phyloP scores from a whole-genome alignment of 2,329 filamentous ascomycete genomes.

The Monilinia fructigena region DNA sequence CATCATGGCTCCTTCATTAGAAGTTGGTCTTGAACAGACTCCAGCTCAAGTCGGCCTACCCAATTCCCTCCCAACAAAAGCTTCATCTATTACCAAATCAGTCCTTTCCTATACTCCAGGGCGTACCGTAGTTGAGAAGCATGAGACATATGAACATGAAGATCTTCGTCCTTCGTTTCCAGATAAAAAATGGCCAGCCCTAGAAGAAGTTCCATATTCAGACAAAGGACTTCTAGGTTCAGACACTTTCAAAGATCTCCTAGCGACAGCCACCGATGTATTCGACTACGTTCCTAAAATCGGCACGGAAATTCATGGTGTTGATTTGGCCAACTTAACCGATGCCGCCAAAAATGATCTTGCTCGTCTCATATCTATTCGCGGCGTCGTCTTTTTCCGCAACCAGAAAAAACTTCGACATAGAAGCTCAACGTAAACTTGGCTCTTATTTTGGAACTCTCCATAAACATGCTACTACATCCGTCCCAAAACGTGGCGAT shows the following conservation, averaged over 20 bases:
- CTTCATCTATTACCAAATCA: neutral
- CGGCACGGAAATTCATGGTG: slow-evolving; percentile 41
- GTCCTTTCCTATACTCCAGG: slow-evolving; percentile 43
- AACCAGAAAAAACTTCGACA: slow-evolving; percentile 53
- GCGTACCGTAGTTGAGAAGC: slow-evolving; percentile 45
- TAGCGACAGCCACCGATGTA: slow-evolving; percentile 52
- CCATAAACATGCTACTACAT: slow-evolving; percentile 56
- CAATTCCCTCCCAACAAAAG: slow-evolving; percentile 19
- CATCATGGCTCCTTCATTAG: slow-evolving; percentile 30
- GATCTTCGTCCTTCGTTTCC: slow-evolving; percentile 54
- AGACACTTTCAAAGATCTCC: slow-evolving; percentile 52
- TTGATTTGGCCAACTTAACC: slow-evolving; percentile 48
- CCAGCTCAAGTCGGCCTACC: slow-evolving; percentile 7
- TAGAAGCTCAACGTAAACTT: slow-evolving; percentile 53
- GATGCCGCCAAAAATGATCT: slow-evolving; percentile 51
- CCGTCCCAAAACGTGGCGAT: slow-evolving; percentile 48
- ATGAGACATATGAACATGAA: slow-evolving; percentile 52
- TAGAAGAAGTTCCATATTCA: slow-evolving; percentile 49
- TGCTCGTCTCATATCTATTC: slow-evolving; percentile 50
- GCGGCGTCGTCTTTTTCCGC: slow-evolving; percentile 59
- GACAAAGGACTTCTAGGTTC: slow-evolving; percentile 57
- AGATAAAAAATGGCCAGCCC: slow-evolving; percentile 50
- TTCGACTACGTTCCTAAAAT: slow-evolving; percentile 52
- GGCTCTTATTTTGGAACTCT: slow-evolving; percentile 53
- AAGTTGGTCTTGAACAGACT: slow-evolving; percentile 24